Base-by-base conservation (phyloP, 2,329 filamentous ascomycete genomes). In the Pseudovirgaria hyperparasitica region DNA sequence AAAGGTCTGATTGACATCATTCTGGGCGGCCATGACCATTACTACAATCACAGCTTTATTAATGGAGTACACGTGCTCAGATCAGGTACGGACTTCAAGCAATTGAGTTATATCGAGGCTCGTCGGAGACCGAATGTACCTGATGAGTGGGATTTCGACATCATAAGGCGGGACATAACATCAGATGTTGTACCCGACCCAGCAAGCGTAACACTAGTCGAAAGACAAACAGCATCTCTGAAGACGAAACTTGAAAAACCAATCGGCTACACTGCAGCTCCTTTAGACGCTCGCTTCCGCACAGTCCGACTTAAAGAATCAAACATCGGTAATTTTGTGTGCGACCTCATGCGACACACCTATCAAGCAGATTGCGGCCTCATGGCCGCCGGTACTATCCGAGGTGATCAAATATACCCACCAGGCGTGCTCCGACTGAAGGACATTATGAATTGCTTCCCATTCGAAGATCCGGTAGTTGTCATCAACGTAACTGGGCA, bases 41-140 rank as follows among this genome's bases (percentile, higher is more conserved):
- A 78, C 54, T 93, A 93, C 48, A 67, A 67, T 10, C 82, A 93
- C 54, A 70, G 65, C 29, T 46, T 85, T 29, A 67, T 90, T 50
- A 85, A 86, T 34, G 77, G 76, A 6, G 81, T 72, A 1, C 85
- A 93, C 43, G 71, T 92, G 3, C 60, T 94, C n/a, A 72, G 86
- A 2, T 92, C 82, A 0, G 85, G 86, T 1, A 82, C 76, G 11
- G 86, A 94, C 50, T 94, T 93, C 57, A 92, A 90, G 55, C 81
- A 94, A 48, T 61, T 93, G 18, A 90, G 81, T 46, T 92, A 92
- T 46, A 68, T 94, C 27, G 82, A 92, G 50, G 79, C 72, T 2
- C 70, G 81, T 40, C 65, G 71, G 13, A 72, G 67, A 36, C 31
- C 48, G 1, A 50, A 56, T 16, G 60, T 52, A 3, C 46, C 36